These are phyloP conservation scores for Ormosia semicastrata DNA, from an alignment of 306 rosid species.

Conservation along the genomic window DNA sequence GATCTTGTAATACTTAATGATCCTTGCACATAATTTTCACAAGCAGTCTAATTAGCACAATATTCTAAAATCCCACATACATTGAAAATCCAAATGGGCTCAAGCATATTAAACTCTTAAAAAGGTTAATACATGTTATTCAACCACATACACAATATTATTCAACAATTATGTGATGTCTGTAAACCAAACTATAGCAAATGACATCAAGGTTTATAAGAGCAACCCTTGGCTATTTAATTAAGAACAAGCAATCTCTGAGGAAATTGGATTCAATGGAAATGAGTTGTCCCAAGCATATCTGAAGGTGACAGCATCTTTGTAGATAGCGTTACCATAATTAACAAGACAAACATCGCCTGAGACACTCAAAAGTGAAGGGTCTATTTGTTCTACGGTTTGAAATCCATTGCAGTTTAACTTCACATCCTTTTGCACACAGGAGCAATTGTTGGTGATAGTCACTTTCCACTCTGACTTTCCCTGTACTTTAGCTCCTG, in stretches of 20 bases:
- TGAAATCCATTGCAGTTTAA: conserved; percentile 36
- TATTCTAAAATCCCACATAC: too few relatives aligned
- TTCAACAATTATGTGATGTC: neutral
- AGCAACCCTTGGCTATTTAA: neutral
- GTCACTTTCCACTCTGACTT: conserved; percentile 43
- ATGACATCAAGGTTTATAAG: neutral
- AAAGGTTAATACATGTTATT: neutral
- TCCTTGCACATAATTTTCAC: too few relatives aligned
- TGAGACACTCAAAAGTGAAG: conserved; percentile 17
- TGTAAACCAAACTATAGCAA: neutral
- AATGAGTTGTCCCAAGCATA: conserved; percentile 20
- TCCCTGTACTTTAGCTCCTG: conserved; percentile 23
- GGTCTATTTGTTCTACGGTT: conserved; percentile 17
- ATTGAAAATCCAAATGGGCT: neutral
- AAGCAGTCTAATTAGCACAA: too few relatives aligned
- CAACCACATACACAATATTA: neutral
- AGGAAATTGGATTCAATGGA: neutral
- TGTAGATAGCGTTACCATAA: conserved; percentile 23
- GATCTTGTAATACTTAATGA: too few relatives aligned
- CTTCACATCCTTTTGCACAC: conserved; percentile 30
- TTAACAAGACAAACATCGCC: conserved; percentile 25
- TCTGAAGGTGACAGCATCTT: neutral
- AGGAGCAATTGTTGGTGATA: conserved; percentile 16
- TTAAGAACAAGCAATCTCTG: conserved; percentile 30
- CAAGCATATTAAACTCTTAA: neutral